Conservation (phyloP, 2,329 filamentous ascomycete genomes). For the Cercospora nicotianae region DNA sequence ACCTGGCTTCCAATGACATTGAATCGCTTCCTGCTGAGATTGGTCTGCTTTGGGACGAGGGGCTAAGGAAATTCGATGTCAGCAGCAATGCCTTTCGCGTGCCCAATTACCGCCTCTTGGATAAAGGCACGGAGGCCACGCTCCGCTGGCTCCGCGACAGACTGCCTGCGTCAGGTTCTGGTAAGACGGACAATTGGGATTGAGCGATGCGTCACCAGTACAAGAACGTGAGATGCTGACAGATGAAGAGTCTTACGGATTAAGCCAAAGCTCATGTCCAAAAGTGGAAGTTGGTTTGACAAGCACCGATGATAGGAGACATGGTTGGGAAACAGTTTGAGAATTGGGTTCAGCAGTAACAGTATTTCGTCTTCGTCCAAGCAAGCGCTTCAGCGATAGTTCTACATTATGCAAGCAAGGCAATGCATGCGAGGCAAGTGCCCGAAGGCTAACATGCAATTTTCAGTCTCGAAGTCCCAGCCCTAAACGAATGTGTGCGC, state of each 20-base stretch:
- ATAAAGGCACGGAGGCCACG: conserved; percentile 83
- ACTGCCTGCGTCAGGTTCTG: conserved; percentile 21
- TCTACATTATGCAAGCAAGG: neutral
- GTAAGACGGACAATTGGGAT: neutral
- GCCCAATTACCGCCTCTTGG: conserved; percentile 77
- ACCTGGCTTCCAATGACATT: conserved; percentile 84
- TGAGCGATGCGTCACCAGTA: neutral
- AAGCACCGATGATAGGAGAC: neutral
- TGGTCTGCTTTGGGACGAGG: conserved; percentile 70
- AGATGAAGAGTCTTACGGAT: neutral
- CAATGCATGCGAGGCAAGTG: neutral
- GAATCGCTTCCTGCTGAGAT: conserved; percentile 76
- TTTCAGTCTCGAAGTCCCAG: neutral
- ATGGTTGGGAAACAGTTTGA: neutral
- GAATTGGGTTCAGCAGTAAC: neutral
- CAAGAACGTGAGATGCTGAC: no score
- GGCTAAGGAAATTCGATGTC: conserved; percentile 69
- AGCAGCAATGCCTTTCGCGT: conserved; percentile 85
- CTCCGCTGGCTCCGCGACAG: conserved; percentile 73
- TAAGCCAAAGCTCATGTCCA: neutral
- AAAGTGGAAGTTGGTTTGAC: neutral
- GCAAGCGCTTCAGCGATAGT: neutral
- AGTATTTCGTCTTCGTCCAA: neutral
- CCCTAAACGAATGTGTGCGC: neutral
- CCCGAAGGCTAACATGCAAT: neutral